Evolutionary conservation across 345 rosid genomes (phyloP), one percentile per base, ranked within the genome.

Genomic region (Boechera divaricarpa): DNA sequence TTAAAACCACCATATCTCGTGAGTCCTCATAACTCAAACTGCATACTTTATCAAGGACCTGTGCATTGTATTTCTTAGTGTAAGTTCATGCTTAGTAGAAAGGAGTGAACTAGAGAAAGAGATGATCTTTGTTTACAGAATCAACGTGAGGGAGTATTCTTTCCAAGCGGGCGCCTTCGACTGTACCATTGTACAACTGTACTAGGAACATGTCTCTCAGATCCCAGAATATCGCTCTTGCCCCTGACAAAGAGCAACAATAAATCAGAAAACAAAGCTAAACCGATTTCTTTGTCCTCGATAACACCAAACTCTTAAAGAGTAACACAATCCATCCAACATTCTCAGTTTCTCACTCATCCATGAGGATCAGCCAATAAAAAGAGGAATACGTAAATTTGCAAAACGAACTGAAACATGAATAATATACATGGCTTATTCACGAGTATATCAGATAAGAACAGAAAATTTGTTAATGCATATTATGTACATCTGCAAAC

Each of bases 141-240:
- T 95, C 99, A 80, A 95, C 55, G 54, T 86, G 86, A 2, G 90
- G 84, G 73, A 95, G 87, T 80, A 86, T 82, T 80, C 74, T 77
- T 70, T 95, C 99, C 90, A 95, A 77, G 64, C 96, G 97, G 79
- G 91, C 77, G 74, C 67, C 84, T 83, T 85, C 96, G 47, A 95
- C 98, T 38, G 74, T 81, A 70, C 86, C 92, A 36, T 86, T 86
- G 78, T 95, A 95, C 79, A 92, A 69, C 67, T 82, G 85, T 47
- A 83, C 82, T 77, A 95, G 85, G 82, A 92, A 86, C 70, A 67
- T 79, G 72, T 90, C 93, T 83, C 90, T 87, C 67, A 95, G 86
- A 82, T 95, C 99, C 98, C 98, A 92, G 78, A 90, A 92, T 49
- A 90, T 86, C 55, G 85, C 84, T 80, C 90, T 88, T 63, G 90